Base-by-base conservation (phyloP, 2,329 filamentous ascomycete genomes). In the Cladosporium sp. region DNA sequence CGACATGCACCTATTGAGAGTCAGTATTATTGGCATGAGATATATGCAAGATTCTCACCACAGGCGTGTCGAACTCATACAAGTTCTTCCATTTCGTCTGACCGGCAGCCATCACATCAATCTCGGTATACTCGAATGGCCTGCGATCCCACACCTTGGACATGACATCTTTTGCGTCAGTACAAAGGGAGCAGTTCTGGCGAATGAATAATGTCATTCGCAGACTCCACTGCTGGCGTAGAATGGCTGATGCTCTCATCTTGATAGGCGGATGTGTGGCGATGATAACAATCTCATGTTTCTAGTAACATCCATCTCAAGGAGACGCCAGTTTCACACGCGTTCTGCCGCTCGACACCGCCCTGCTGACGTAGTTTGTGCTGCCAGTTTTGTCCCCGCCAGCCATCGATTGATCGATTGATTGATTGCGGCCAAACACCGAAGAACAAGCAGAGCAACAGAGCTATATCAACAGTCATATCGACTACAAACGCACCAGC, bases 41-140 rank as follows among this genome's bases (percentile, higher is more conserved):
- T 14, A 28, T 21, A 30, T 8, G 26, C 23, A 28, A 1, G 7
- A 14, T 8, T 8, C 79, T 73, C 80, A 93, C 91, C 73, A 93
- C 91, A 0, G 91, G 91, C 8, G 91, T 91, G 70, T 94, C 91
- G 75, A 93, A 91, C 65, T 93, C 91, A 74, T 94, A 94, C 1
- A 92, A 73, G 58, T 88, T 83, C 72, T 86, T 88, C 91, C 91
- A 94, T 26, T 81, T 79, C 67, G 86, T 84, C 18, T 84, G 83
- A 28, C 87, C 85, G 0, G 85, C 82, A 58, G 85, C 83, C 78
- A 91, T 86, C 58, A 93, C 86, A 74, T 93, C 84, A 67, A 91
- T 82, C 76, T 93, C 89, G 8, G 82, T 81, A 76, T 88, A 92
- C 21, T 83, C 83, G 76, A 93, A 92, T 0, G 88, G 88, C 28